These are phyloP conservation scores for Neoboletus brunneissimus DNA, from an alignment of 768 basidiomycete species.

Conservation along the genomic window DNA sequence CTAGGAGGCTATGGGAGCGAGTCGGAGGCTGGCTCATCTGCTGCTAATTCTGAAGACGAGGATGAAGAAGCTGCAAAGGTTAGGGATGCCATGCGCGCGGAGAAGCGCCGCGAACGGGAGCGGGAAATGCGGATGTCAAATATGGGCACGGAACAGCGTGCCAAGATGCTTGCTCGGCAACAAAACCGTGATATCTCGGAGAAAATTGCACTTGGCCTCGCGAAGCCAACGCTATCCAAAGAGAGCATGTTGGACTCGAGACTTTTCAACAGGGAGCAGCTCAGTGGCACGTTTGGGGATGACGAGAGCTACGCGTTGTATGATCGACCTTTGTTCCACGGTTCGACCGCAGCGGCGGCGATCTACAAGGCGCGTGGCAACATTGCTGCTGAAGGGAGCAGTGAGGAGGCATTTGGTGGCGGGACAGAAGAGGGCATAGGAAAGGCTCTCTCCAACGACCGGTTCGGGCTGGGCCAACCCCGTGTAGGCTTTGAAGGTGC, in stretches of 20 bases:
- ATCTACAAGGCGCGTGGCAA: slow-evolving; percentile 96
- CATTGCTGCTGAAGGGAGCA: slow-evolving; percentile 62
- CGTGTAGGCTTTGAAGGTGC: slow-evolving; percentile 91
- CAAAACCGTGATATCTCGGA: slow-evolving; percentile 99
- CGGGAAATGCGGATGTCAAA: slow-evolving; percentile 98
- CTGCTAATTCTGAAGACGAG: slow-evolving; percentile 53
- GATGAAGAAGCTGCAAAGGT: slow-evolving; percentile 85
- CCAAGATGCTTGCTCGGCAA: slow-evolving; percentile 92
- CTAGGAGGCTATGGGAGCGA: slow-evolving; percentile 88
- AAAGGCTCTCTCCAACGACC: slow-evolving; percentile 87
- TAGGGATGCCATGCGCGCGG: slow-evolving; percentile 85
- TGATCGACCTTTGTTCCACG: slow-evolving; percentile 93
- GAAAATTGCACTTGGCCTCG: slow-evolving; percentile 96
- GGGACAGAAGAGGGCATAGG: slow-evolving; percentile 95
- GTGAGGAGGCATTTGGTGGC: slow-evolving; percentile 90
- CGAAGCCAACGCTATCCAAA: slow-evolving; percentile 94
- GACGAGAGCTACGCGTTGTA: slow-evolving; percentile 95
- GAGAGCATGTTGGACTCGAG: slow-evolving; percentile 97
- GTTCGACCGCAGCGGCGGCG: slow-evolving; percentile 96
- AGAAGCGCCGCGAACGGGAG: slow-evolving; percentile 92
- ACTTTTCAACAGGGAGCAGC: slow-evolving; percentile 93
- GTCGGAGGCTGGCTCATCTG: slow-evolving; percentile 47
- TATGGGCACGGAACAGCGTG: slow-evolving; percentile 96
- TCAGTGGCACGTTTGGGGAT: slow-evolving; percentile 77
- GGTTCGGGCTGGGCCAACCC: slow-evolving; percentile 86